Base-by-base conservation (phyloP, 2,329 filamentous ascomycete genomes). In the Fonsecaea pugnacius region DNA sequence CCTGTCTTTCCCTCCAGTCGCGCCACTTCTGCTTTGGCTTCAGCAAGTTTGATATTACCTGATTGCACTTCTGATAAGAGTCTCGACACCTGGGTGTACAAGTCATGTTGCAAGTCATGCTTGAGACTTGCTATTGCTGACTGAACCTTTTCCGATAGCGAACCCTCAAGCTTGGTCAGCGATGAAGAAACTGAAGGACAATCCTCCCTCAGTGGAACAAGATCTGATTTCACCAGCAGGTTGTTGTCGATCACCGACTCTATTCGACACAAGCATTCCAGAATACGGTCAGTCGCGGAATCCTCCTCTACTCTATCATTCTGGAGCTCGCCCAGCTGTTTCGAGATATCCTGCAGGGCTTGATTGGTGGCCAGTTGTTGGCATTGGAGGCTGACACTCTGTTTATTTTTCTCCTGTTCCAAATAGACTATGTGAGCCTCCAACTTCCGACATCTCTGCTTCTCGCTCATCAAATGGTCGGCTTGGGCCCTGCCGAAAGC, bases 391-490 rank as follows among this genome's bases (percentile, higher is more conserved):
- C 50, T 46, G 24, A 33, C 6, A 32, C 55, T 61, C 18, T 66
- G 60, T 30, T 48, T 63, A 27, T 54, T 48, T 54, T 43, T 63
- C 32, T 66, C 60, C 14, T 58, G 60, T n/a, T 64, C 60, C 27
- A 68, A 24, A 24, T 58, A 48, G 8, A 60, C 33, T 36, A 70
- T 67, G 38, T 70, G 65, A 10, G 55, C 36, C 18, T 68, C 66
- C 52, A 67, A 43, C 46, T 55, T 68, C 48, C 59, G 57, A 40
- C 60, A 67, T 35, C 60, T 64, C 43, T 52, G 58, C 51, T 64
- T 60, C 27, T 70, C 64, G 27, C 50, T 52, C 46, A 50, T 56
- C 18, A 68, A 40, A 24, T 55, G 58, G 2, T 64, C 62, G 14
- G 33, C 18, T 46, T 67, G 53, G 6, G 27, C 51, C 21, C 30